These are phyloP conservation scores for Cladobotryum protrusum DNA, from an alignment of 2,329 filamentous ascomycete species.

Conservation along the genomic window DNA sequence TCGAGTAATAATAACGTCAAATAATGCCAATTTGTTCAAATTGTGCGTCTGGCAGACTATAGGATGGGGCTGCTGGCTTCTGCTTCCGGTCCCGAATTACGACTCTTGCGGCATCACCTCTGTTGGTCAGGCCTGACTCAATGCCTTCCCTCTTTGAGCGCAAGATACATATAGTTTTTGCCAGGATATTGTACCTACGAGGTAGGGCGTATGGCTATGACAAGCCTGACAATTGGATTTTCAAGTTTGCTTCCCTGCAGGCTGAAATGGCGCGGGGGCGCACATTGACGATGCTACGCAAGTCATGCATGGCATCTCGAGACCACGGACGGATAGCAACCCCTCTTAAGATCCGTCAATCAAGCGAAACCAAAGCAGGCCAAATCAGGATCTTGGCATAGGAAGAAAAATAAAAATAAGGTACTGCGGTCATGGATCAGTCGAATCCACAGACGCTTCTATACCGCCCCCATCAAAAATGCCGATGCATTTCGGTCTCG, in stretches of 20 bases:
- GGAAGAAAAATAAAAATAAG: too few relatives aligned
- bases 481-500: not conserved
- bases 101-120: too few relatives aligned
- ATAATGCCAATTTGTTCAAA: too few relatives aligned
- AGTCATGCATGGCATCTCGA: conserved; percentile 7
- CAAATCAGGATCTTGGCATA: conserved; percentile 1
- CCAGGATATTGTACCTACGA: too few relatives aligned
- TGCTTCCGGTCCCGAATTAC: too few relatives aligned
- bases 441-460: not conserved
- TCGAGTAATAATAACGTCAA: too few relatives aligned
- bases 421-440: not conserved
- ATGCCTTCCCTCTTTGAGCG: not conserved
- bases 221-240: too few relatives aligned
- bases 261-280: conserved; percentile 4
- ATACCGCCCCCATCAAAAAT: not conserved
- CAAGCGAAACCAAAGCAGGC: not conserved
- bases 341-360: conserved; percentile 2
- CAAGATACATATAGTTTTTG: conserved; percentile 5
- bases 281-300: conserved; percentile 2
- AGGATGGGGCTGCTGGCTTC: too few relatives aligned
- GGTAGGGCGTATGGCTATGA: conserved; percentile 1
- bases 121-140: not conserved
- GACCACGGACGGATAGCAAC: not conserved
- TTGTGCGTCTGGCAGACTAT: too few relatives aligned
- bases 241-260: not conserved